These are phyloP conservation scores for Xylariaceae sp. DNA, from an alignment of 2,329 filamentous ascomycete species.

Conservation along the genomic window DNA sequence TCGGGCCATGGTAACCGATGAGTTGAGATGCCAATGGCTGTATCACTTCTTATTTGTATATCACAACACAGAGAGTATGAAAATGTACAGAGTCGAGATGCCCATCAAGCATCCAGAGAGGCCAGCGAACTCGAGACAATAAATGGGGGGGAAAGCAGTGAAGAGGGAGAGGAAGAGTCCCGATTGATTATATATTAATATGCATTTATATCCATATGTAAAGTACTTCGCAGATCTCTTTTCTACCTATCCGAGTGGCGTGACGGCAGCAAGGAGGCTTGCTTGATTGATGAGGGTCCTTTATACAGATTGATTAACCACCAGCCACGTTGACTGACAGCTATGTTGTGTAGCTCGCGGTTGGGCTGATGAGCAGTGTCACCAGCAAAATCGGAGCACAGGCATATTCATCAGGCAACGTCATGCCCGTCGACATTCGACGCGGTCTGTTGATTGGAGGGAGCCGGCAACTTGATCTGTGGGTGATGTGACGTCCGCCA, in stretches of 20 bases:
- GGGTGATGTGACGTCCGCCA: slow-evolving; percentile 2
- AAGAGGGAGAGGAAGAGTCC: not conserved
- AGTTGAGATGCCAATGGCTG: not conserved
- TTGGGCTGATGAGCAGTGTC: not conserved
- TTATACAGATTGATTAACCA: not conserved
- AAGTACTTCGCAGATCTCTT: not conserved
- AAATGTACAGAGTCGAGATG: no score
- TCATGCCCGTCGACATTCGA: slow-evolving; percentile 6
- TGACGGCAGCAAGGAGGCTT: slow-evolving; percentile 7
- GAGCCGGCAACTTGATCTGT: not conserved
- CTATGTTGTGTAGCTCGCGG: not conserved
- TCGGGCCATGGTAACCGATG: slow-evolving; percentile 25
- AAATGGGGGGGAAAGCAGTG: not conserved
- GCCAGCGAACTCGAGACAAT: not conserved
- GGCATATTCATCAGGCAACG: slow-evolving; percentile 12
- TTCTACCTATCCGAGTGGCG: not conserved
- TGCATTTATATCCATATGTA: slow-evolving; percentile 5
- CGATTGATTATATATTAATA: not conserved
- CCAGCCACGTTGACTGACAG: slow-evolving; percentile 4
- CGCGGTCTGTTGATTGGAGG: slow-evolving; percentile 4
- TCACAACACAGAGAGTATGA: slow-evolving; percentile 1
- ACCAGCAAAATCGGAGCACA: slow-evolving; percentile 3
- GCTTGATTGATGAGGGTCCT: not conserved
- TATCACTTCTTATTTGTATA: not conserved
- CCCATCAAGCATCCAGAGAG: not conserved